These are phyloP conservation scores for Nevesoporus exiguus DNA, from an alignment of 768 basidiomycete species.

Conservation along the genomic window DNA sequence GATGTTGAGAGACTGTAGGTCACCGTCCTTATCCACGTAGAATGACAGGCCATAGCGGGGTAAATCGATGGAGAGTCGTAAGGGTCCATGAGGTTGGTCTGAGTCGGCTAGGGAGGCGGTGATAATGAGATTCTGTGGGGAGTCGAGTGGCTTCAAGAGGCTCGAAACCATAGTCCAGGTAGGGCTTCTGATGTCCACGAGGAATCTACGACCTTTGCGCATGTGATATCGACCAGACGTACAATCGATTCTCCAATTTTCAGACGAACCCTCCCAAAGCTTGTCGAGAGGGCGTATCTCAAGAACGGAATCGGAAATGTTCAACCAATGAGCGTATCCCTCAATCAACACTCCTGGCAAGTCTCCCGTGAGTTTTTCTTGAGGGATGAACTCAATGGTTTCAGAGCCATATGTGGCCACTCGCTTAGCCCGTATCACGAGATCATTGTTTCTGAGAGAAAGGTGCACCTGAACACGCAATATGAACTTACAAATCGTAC, in stretches of 20 bases:
- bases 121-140: constrained; percentile 22
- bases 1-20: constrained; percentile 39
- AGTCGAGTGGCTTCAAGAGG: constrained; percentile 26
- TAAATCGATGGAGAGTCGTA: constrained; percentile 29
- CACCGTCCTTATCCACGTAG: constrained; percentile 10
- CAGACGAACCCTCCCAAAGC: constrained; percentile 23
- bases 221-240: constrained; percentile 6
- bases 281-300: constrained; percentile 27
- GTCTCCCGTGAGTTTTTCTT: constrained; percentile 20
- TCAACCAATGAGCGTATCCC: constrained; percentile 31
- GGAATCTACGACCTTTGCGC: constrained; percentile 1
- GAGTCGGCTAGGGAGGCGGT: not conserved
- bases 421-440: constrained; percentile 14
- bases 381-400: constrained; percentile 26
- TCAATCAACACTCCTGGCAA: constrained; percentile 23
- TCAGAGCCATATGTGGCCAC: not conserved
- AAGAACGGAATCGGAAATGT: constrained; percentile 17
- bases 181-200: constrained; percentile 26
- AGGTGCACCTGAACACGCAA: constrained; percentile 21
- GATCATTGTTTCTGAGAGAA: not conserved
- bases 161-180: constrained; percentile 28
- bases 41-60: constrained; percentile 45
- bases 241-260: constrained; percentile 27
- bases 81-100: not conserved
- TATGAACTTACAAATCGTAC: not conserved